Evolutionary conservation across 805 yeast species (phyloP), one percentile per base, ranked within the genome.

Genomic region (Starmerella floris): DNA sequence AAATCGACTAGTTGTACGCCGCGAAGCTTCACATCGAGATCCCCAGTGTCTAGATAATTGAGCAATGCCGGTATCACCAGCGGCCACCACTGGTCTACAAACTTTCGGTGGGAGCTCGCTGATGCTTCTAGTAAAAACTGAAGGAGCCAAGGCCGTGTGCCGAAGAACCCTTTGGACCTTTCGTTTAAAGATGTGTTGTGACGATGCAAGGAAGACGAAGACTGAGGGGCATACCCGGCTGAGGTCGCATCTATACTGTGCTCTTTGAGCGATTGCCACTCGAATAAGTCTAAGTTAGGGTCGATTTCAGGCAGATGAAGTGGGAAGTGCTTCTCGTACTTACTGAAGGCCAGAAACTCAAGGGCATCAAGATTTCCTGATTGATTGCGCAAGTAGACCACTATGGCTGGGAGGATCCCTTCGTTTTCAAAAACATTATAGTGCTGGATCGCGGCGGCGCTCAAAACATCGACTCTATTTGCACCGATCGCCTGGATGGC

Each of bases 11-110:
- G 33, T 15, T 30, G 27, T 17, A 52, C 50, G 2, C 61, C 63
- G 13, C 40, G 46, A 2, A 46, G 39, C 41, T 57, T 58, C 32
- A 51, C 39, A 9, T 19, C 27, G 3, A 55, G 38, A 1, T 58
- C 57, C 10, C 50, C 45, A 26, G 55, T 52, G 40, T 62, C 66
- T 19, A 56, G 37, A 26, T 54, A 41, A 25, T 56, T 53, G 16
- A 62, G 51, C 15, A 54, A 43, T 1, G 59, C 47, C 3, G 66
- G 64, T 0, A 58, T 44, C 2, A 62, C 25, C 11, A 59, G 42
- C 3, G 61, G 41, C 62, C 65, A 62, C 42, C 53, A 43, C 16
- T 25, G 20, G 11, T 40, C 47, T 4, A 43, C 32, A 11, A 25
- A 23, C 16, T 15, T 5, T n/a, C 17, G n/a, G 8, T 5, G 5